phyloP scores from a whole-genome alignment of 768 basidiomycete genomes.

The Xerocomellus amylosporus region DNA sequence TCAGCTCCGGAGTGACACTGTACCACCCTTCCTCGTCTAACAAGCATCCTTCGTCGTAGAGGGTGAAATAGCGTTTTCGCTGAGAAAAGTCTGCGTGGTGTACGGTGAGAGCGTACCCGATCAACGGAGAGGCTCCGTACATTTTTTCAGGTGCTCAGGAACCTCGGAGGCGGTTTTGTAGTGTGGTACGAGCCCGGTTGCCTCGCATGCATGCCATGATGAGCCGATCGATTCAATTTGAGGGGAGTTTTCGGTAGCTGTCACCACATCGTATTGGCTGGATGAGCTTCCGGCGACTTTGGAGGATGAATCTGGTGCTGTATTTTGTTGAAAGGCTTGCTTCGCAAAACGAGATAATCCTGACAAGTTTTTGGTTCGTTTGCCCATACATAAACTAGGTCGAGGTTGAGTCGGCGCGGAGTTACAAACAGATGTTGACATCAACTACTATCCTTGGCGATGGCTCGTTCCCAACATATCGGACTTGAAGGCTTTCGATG shows the following conservation, averaged over 20 bases:
- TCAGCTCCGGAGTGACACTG: slow-evolving; percentile 88
- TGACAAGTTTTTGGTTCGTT: slow-evolving; percentile 39
- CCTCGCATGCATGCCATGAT: slow-evolving; percentile 54
- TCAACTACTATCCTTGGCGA: background rate
- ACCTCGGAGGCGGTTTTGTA: slow-evolving; percentile 65
- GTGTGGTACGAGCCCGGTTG: slow-evolving; percentile 68
- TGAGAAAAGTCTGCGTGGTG: slow-evolving; percentile 76
- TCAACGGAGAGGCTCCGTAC: slow-evolving; percentile 38
- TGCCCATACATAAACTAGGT: slow-evolving; percentile 32
- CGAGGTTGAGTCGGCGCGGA: background rate
- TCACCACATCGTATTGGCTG: background rate
- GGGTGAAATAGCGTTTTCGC: slow-evolving; percentile 75
- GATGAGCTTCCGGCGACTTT: slow-evolving; percentile 2
- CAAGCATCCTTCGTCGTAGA: slow-evolving; percentile 78
- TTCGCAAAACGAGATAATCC: slow-evolving; percentile 45
- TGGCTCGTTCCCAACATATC: background rate
- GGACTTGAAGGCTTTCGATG: background rate
- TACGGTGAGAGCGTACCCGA: background rate
- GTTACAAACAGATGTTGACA: background rate
- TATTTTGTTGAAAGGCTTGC: slow-evolving; percentile 34
- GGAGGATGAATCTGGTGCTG: background rate
- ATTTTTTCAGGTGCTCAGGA: slow-evolving; percentile 78
- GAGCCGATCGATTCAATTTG: slow-evolving; percentile 27
- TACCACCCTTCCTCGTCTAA: slow-evolving; percentile 98
- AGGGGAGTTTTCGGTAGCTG: slow-evolving; percentile 6